Percentiles rank a stretch among this genome's conserved stretches.
Evolutionary conservation across 2,329 filamentous ascomycete genomes (phyloP).

Genomic region (Teratosphaeria nubilosa): DNA sequence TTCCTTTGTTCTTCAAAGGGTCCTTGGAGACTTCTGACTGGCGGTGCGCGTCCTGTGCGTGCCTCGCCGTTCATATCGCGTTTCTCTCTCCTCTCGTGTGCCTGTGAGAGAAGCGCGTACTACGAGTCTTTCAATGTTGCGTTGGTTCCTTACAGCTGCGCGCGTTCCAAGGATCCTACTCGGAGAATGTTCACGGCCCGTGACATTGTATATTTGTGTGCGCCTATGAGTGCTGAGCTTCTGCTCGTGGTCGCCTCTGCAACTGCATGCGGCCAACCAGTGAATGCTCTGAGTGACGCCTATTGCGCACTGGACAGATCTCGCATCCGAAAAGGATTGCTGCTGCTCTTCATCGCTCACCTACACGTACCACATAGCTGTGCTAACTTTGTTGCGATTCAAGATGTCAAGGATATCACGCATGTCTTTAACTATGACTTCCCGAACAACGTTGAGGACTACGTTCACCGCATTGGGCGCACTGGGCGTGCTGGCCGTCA

Average conservation of each 20-base stretch:
- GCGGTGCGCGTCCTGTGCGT: constrained; percentile 10
- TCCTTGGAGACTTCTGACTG: constrained; percentile 64
- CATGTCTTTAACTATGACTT: constrained; percentile 99
- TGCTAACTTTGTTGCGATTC: constrained; percentile 42
- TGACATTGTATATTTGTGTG: constrained; percentile 33
- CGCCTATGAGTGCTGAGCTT: constrained; percentile 14
- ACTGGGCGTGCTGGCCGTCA: constrained; percentile 69
- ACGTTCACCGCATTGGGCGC: constrained; percentile 59
- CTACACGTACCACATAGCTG: constrained; percentile 55
- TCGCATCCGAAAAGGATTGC: constrained; percentile 45
- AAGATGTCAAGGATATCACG: constrained; percentile 99
- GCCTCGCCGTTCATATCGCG: constrained; percentile 52
- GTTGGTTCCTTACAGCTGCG: constrained; percentile 60
- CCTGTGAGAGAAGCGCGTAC: constrained; percentile 67
- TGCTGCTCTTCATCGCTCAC: constrained; percentile 34
- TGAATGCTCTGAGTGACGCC: constrained; percentile 16
- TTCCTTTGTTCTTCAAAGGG: constrained; percentile 76
- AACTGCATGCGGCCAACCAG: background rate
- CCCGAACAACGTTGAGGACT: constrained; percentile 77
- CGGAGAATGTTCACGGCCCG: constrained; percentile 45
- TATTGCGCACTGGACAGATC: constrained; percentile 26
- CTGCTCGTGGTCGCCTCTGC: constrained; percentile 7
- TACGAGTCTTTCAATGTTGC: constrained; percentile 51
- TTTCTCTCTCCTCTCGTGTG: constrained; percentile 70
- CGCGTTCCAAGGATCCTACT: constrained; percentile 57